Evolutionary conservation across 2,329 filamentous ascomycete genomes (phyloP).

Genomic region (Paracorniculantispora psalliotae): DNA sequence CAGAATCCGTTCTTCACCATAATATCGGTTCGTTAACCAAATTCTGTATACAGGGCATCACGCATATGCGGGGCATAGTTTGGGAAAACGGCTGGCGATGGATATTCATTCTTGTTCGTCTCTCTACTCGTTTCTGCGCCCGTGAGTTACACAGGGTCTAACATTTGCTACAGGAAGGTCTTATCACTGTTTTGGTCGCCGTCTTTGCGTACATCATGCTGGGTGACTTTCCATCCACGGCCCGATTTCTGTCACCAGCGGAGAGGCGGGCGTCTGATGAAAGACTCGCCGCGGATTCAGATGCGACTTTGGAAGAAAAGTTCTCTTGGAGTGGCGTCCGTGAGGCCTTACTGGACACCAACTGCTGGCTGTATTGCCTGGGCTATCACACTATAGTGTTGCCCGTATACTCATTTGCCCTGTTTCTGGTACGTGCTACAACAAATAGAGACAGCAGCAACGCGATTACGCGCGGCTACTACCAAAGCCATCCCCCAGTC

Average conservation of each 20-base stretch:
- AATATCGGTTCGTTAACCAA: too few species aligned
- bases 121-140: too few species aligned
- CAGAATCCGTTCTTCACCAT: too few species aligned
- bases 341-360: slow-evolving; percentile 60
- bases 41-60: slow-evolving; percentile 34
- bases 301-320: slow-evolving; percentile 61
- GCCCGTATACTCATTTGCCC: slow-evolving; percentile 50
- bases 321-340: slow-evolving; percentile 65
- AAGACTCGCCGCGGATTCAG: slow-evolving; percentile 62
- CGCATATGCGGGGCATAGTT: slow-evolving; percentile 37
- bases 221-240: slow-evolving; percentile 38
- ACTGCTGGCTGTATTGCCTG: slow-evolving; percentile 67
- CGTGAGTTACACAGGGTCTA: too few species aligned
- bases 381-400: slow-evolving; percentile 70
- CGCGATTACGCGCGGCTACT: too few species aligned
- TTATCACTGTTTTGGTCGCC: slow-evolving; percentile 49
- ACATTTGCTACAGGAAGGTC: slow-evolving; percentile 40
- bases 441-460: too few species aligned
- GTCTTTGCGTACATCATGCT: slow-evolving; percentile 53
- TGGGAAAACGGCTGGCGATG: slow-evolving; percentile 45
- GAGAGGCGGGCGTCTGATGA: slow-evolving; percentile 40
- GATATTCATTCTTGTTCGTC: slow-evolving; percentile 33
- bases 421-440: background rate
- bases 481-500: too few species aligned
- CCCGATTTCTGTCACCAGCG: background rate